Evolutionary conservation across 306 rosid genomes (phyloP).

Genomic region (Canavalia ensiformis): DNA sequence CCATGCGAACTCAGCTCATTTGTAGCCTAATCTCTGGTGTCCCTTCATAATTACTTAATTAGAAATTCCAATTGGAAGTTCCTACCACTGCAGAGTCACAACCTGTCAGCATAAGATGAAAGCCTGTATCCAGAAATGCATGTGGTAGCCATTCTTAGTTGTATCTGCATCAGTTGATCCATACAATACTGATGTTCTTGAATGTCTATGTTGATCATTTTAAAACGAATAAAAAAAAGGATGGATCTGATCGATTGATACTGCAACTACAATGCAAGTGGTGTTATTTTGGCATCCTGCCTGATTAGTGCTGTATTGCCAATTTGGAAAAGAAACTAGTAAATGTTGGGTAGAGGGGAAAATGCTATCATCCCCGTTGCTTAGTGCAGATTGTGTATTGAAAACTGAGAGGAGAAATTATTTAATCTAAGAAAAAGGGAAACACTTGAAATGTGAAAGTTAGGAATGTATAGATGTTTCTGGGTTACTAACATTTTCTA

Average conservation of each 20-base stretch:
- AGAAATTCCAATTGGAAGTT: constrained; percentile 18
- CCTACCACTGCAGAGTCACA: constrained; percentile 30
- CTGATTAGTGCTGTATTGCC: constrained; percentile 1
- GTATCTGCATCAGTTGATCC: constrained; percentile 18
- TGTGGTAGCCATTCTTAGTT: not conserved
- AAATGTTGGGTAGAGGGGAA: constrained; percentile 17
- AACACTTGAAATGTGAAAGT: constrained; percentile 24
- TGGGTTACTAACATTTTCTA: constrained; percentile 46
- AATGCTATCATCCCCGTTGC: constrained; percentile 17
- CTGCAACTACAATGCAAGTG: not conserved
- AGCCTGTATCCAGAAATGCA: constrained; percentile 30
- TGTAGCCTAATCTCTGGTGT: not conserved
- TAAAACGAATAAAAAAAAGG: not conserved
- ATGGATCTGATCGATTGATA: not conserved
- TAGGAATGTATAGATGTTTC: not conserved
- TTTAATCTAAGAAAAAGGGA: constrained; percentile 17
- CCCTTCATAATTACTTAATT: not conserved
- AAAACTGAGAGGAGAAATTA: not conserved
- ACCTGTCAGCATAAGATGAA: constrained; percentile 3
- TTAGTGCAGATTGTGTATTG: constrained; percentile 11
- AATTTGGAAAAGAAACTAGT: constrained; percentile 2
- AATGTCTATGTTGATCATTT: not conserved
- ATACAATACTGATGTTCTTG: constrained; percentile 1
- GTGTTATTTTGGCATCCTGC: constrained; percentile 12
- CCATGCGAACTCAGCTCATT: constrained; percentile 8